phyloP scores from a whole-genome alignment of 495 filamentous ascomycete species.

The Aspergillus bridgeri region DNA sequence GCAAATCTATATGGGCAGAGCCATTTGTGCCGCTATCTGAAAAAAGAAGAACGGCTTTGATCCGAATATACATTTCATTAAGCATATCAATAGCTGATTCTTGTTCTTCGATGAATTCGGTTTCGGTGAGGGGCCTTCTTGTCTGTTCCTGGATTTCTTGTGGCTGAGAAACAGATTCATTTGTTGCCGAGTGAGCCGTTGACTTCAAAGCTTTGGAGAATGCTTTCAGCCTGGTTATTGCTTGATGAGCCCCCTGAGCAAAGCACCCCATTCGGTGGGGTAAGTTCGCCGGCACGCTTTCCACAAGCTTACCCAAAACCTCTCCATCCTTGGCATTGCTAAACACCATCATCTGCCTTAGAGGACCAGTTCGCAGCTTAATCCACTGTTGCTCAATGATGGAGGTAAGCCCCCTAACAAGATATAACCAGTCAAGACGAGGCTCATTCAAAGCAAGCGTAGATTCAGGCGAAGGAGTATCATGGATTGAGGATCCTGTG shows the following conservation, averaged over 20 bases:
- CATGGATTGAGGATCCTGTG: not conserved
- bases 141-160: not conserved
- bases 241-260: not conserved
- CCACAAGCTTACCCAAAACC: not conserved
- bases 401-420: not conserved
- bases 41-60: not conserved
- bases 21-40: not conserved
- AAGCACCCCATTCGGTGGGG: not conserved
- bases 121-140: not conserved
- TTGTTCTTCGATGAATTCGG: not conserved
- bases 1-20: not conserved
- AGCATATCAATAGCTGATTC: not conserved
- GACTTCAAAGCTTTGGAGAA: not conserved
- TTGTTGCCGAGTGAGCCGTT: not conserved
- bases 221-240: not conserved
- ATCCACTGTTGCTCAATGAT: not conserved
- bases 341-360: not conserved
- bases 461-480: not conserved
- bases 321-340: not conserved
- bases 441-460: not conserved
- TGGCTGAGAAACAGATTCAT: not conserved
- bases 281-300: not conserved
- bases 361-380: not conserved
- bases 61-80: not conserved
- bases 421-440: not conserved